Evolutionary conservation across 345 rosid genomes (phyloP).

Genomic region (Aethionema arabicum): DNA sequence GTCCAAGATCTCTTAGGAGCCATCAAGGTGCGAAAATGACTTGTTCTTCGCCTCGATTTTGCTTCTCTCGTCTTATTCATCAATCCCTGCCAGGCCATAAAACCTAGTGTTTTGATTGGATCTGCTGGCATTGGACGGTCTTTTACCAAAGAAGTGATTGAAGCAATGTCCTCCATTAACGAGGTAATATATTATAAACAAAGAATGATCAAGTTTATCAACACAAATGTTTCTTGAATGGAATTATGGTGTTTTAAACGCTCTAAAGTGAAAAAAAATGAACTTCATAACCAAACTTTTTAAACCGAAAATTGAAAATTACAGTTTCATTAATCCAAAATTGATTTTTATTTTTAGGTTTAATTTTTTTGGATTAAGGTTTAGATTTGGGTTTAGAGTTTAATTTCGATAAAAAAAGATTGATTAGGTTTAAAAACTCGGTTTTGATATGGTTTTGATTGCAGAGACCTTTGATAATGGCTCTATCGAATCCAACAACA

Average conservation of each 20-base stretch:
- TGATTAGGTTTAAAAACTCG: too few species aligned
- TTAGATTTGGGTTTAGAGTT: too few species aligned
- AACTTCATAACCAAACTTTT: too few species aligned
- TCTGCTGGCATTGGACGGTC: constrained; percentile 85
- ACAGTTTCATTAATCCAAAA: too few species aligned
- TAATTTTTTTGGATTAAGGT: background rate
- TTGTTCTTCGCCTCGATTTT: constrained; percentile 7
- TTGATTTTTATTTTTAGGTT: too few species aligned
- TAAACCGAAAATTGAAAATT: too few species aligned
- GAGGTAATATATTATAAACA: constrained; percentile 43
- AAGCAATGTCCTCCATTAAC: constrained; percentile 78
- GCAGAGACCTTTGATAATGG: constrained; percentile 92
- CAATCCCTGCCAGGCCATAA: constrained; percentile 56
- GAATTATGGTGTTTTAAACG: too few species aligned
- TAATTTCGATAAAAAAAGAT: too few species aligned
- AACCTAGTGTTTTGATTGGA: constrained; percentile 83
- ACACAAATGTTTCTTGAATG: too few species aligned
- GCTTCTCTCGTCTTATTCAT: background rate
- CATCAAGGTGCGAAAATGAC: constrained; percentile 56
- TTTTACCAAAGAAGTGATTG: constrained; percentile 86
- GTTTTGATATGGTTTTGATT: background rate
- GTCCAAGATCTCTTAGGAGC: constrained; percentile 67
- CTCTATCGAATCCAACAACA: constrained; percentile 97
- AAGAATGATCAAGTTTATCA: too few species aligned
- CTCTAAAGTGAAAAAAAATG: too few species aligned